Evolutionary conservation across 139 green algal genomes (phyloP), one percentile per base, ranked within the genome.

Genomic region (Chlorella sorokiniana): DNA sequence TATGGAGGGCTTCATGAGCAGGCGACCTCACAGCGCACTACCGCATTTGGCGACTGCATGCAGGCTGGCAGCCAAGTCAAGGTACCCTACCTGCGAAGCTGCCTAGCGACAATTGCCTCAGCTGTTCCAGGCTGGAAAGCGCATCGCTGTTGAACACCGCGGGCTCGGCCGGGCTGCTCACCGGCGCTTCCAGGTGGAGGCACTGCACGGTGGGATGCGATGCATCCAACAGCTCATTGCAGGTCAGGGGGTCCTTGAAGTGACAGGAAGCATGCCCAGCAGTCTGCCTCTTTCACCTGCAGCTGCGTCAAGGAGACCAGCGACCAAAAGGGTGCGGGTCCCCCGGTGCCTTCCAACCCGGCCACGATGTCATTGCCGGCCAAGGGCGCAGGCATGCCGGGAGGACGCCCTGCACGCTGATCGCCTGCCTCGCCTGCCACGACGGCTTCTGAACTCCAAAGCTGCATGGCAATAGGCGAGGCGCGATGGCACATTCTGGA

Each of bases 61-160:
- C 48, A 56, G 48, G 48, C 48, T 11, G 48, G 48, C 16, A 25
- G 48, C 48, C 48, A 56, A 16, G n/a, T n/a, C 48, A 16, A 56
- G 11, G 48, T 16, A 33, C 18, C 56, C 18, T 10, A 77, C 70
- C 70, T 23, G 70, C 70, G 63, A 79, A 79, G 29, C 37, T 56
- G 52, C 73, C 54, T 25, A 79, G 73, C 9, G 73, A 79, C 37
- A 79, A 54, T 1, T 18, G 23, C 5, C 37, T 27, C 52, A 79
- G 38, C 37, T 79, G 73, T 22, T n/a, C 37, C 37, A 79, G 54
- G 6, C 23, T 37, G 52, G 31, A 25, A 25, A 79, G 37, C 1
- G 23, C 37, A 6, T 35, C 11, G 23, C 52, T 54, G 52, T 69
- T 54, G 38, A 79, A 79, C 3, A 68, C 73, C 1, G 73, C 54